Base-by-base conservation (phyloP, 1,139 yeast genomes). In the Geotrichum restrictum region DNA sequence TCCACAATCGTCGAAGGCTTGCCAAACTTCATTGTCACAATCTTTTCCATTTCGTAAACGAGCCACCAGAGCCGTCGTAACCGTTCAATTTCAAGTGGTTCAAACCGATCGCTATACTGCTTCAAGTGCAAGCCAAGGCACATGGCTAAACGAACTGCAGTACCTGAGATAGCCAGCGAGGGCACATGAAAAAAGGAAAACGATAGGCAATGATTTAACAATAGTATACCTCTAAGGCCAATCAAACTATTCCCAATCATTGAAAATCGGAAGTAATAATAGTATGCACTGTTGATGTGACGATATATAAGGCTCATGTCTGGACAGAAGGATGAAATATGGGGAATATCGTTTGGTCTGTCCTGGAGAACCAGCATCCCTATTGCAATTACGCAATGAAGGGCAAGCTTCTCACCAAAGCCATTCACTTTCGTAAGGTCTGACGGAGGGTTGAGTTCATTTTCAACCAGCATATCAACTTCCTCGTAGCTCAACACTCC, bases 41-140 rank as follows among this genome's bases (percentile, higher is more conserved):
- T 82, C 58, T 77, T 75, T 61, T 85, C 91, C 42, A 74, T 64
- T 44, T 69, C 66, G 57, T 79, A 81, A 54, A 84, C 76, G 37
- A 69, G 57, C 80, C 84, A 79, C 82, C 85, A 85, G 1, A 82
- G 54, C 10, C 66, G 64, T 37, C 78, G 67, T 31, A 81, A 68
- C 10, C 68, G 64, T 3, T 63, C 59, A 5, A 70, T 71, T 43
- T 80, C 83, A 2, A 64, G 69, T 0, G 59, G 58, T 0, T 74
- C 53, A 21, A 80, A 59, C 0, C 74, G 73, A 6, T 61, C 60
- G 49, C 75, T 74, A 1, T 78, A 67, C 57, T 83, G 88, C 14
- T 68, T 69, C 33, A 88, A 68, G 62, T 85, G 86, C 22, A 86
- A 68, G 0, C 94, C 94, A 53, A 83, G 66, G 48, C 80, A 84